Conservation (phyloP, 768 basidiomycete species). For the Lentinula sp. region DNA sequence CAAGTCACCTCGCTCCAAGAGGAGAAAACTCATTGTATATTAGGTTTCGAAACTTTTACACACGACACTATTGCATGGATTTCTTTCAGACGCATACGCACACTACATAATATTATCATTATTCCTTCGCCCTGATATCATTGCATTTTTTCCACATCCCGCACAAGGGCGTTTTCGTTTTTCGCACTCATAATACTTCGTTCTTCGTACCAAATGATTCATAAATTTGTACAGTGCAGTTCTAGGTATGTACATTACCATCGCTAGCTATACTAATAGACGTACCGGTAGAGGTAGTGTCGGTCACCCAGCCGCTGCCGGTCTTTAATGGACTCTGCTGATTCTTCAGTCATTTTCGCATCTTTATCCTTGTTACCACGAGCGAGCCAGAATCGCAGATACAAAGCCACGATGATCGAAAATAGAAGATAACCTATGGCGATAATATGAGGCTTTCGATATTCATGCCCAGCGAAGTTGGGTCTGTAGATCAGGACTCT, state of each 20-base stretch:
- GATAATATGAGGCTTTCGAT: constrained; percentile 51
- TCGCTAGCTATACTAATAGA: constrained; percentile 12
- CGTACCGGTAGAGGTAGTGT: constrained; percentile 33
- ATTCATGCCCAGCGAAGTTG: constrained; percentile 36
- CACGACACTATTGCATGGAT: background rate
- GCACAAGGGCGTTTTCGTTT: background rate
- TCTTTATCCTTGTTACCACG: constrained; percentile 45
- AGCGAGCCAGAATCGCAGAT: constrained; percentile 43
- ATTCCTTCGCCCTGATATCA: background rate
- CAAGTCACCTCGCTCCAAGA: constrained; percentile 3
- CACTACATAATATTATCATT: background rate
- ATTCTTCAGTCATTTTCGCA: constrained; percentile 2
- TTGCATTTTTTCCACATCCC: background rate
- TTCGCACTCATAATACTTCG: background rate
- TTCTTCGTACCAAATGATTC: background rate
- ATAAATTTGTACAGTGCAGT: background rate
- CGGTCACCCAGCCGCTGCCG: constrained; percentile 31
- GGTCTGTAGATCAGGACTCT: constrained; percentile 55
- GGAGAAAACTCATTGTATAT: background rate
- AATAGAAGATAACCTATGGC: constrained; percentile 55
- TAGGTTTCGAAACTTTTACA: background rate
- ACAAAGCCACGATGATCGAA: constrained; percentile 33
- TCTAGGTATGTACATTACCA: background rate
- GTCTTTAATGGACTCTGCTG: constrained; percentile 8
- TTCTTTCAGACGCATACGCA: background rate